Conservation (phyloP, 139 green algal species). For the Chlorella sp. region DNA sequence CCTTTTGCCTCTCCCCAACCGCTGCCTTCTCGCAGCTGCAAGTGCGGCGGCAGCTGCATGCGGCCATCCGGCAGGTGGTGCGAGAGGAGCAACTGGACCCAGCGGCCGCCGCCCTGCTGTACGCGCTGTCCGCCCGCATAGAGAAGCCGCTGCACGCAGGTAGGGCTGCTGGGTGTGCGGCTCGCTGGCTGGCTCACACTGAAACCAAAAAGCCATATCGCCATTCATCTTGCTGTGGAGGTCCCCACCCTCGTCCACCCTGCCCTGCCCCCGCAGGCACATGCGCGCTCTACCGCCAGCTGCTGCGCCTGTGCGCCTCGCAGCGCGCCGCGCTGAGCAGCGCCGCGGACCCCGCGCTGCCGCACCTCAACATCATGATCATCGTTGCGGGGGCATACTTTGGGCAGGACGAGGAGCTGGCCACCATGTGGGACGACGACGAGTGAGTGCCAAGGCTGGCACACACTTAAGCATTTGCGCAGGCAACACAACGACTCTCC, state of each 20-base stretch:
- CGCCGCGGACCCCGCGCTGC: conserved; percentile 53
- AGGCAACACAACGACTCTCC: too few species aligned
- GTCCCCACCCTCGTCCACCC: too few species aligned
- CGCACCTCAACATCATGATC: conserved; percentile 82
- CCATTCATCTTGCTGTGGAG: too few species aligned
- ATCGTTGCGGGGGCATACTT: conserved; percentile 82
- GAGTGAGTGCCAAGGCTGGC: too few species aligned
- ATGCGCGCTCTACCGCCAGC: conserved; percentile 48
- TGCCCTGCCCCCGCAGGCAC: conserved; percentile 42
- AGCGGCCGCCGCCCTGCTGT: conserved; percentile 42
- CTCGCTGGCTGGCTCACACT: too few species aligned
- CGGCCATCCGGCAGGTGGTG: conserved; percentile 4
- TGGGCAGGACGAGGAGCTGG: conserved; percentile 78
- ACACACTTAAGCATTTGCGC: too few species aligned
- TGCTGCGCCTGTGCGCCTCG: conserved; percentile 64
- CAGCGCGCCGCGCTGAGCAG: conserved; percentile 41
- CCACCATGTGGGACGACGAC: conserved; percentile 42
- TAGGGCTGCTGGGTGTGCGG: not conserved
- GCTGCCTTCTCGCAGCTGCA: not conserved
- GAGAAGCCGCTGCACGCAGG: conserved; percentile 57
- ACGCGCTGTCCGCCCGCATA: conserved; percentile 57
- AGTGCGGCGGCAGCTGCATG: conserved; percentile 7
- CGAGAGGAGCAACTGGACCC: not conserved
- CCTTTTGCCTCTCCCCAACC: too few species aligned
- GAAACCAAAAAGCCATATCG: too few species aligned